These are phyloP conservation scores for Cadophora sp. DNA, from an alignment of 2,329 filamentous ascomycete genomes.

Conservation along the genomic window DNA sequence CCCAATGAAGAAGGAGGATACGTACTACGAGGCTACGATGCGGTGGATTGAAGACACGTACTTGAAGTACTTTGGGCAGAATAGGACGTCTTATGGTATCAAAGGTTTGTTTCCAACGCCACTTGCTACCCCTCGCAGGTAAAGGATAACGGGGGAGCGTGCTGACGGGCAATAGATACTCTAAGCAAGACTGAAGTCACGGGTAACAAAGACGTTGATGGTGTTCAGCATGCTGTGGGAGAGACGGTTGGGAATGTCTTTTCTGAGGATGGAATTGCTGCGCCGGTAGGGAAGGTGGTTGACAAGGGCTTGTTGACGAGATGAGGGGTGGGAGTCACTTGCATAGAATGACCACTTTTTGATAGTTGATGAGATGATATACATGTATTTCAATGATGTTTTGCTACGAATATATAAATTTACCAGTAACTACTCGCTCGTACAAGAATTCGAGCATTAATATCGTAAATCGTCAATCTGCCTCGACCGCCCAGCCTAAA, in stretches of 20 bases:
- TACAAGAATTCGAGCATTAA: not conserved
- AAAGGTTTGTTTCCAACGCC: conserved; percentile 37
- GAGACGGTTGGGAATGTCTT: conserved; percentile 36
- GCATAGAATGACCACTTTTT: not conserved
- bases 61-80: conserved; percentile 41
- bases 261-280: conserved; percentile 28
- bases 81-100: conserved; percentile 38
- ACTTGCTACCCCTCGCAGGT: too few relatives aligned
- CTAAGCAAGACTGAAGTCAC: conserved; percentile 38
- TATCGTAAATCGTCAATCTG: not conserved
- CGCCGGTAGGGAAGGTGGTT: conserved; percentile 32
- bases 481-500: not conserved
- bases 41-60: conserved; percentile 43
- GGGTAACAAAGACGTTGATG: conserved; percentile 40
- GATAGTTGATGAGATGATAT: not conserved
- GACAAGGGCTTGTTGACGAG: conserved; percentile 32
- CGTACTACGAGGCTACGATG: conserved; percentile 36
- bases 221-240: conserved; percentile 34
- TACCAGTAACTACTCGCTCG: too few relatives aligned
- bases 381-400: not conserved
- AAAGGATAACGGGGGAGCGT: too few relatives aligned
- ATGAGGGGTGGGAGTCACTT: not conserved
- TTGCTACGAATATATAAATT: not conserved
- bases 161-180: conserved; percentile 30
- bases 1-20: conserved; percentile 26